Conservation (phyloP, 139 green algal genomes). For the Coelastrella sp. region DNA sequence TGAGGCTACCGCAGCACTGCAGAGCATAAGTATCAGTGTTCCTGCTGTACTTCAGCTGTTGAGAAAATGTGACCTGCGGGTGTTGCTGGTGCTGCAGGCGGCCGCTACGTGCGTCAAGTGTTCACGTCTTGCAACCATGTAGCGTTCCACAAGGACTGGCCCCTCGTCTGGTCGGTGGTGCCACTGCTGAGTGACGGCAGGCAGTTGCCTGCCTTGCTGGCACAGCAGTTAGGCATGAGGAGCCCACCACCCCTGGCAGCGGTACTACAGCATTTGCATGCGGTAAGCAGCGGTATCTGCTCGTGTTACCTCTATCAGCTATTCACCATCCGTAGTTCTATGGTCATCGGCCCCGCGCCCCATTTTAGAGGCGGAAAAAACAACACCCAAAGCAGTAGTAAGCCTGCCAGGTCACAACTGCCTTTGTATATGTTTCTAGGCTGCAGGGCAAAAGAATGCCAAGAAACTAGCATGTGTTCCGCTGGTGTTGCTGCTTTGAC, state of each 20-base stretch:
- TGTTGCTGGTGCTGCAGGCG: background rate
- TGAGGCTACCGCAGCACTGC: no score
- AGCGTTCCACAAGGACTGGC: slow-evolving; percentile 70
- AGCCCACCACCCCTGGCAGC: slow-evolving; percentile 63
- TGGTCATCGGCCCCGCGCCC: no score
- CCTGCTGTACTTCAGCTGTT: no score
- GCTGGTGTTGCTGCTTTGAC: background rate
- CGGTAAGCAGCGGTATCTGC: slow-evolving; percentile 39
- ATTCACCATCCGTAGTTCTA: no score
- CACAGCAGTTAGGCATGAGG: slow-evolving; percentile 56
- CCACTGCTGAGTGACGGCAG: slow-evolving; percentile 54
- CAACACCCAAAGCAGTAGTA: no score
- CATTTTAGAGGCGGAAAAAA: no score
- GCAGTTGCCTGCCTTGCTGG: slow-evolving; percentile 51
- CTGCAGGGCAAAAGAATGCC: background rate
- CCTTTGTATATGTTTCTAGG: background rate
- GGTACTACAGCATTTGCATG: slow-evolving; percentile 64
- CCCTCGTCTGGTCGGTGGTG: slow-evolving; percentile 66
- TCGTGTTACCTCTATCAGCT: no score
- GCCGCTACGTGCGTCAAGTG: background rate
- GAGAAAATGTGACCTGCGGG: no score
- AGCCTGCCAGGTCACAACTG: no score
- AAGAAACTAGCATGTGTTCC: background rate
- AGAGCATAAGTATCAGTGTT: no score
- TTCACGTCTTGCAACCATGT: slow-evolving; percentile 55